Evolutionary conservation across 2,329 filamentous ascomycete species (phyloP).

Genomic region (Teratosphaeriaceae sp.): DNA sequence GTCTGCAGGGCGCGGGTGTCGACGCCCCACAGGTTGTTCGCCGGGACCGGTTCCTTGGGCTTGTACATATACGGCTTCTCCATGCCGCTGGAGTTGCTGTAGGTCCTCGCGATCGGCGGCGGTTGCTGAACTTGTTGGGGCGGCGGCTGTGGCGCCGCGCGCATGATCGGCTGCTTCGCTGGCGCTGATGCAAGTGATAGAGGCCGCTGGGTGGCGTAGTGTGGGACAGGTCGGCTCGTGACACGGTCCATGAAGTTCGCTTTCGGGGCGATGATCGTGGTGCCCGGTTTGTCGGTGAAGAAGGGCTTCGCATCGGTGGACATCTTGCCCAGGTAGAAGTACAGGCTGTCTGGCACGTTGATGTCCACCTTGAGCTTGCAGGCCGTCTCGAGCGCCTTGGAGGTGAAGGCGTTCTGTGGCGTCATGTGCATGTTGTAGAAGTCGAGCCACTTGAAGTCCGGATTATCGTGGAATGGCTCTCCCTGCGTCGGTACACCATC

Average conservation of each 20-base stretch:
- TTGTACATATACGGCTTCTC: constrained; percentile 34
- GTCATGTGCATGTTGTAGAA: constrained; percentile 55
- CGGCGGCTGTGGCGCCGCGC: constrained; percentile 11
- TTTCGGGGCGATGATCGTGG: constrained; percentile 57
- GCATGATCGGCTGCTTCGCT: constrained; percentile 14
- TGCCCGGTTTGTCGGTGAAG: constrained; percentile 72
- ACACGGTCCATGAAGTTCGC: constrained; percentile 69
- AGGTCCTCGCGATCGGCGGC: background rate
- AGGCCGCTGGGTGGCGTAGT: constrained; percentile 14
- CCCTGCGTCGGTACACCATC: constrained; percentile 44
- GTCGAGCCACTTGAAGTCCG: constrained; percentile 51
- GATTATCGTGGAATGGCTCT: constrained; percentile 41
- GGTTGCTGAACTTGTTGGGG: background rate
- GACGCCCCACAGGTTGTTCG: constrained; percentile 20
- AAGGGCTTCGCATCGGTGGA: constrained; percentile 89
- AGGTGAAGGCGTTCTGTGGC: constrained; percentile 39
- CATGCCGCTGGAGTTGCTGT: constrained; percentile 7
- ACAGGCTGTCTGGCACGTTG: constrained; percentile 65
- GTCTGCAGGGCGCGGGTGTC: constrained; percentile 26
- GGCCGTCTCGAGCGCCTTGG: constrained; percentile 23
- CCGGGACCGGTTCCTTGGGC: constrained; percentile 26
- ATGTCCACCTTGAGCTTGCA: constrained; percentile 66
- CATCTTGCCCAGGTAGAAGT: constrained; percentile 78
- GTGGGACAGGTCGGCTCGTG: constrained; percentile 29
- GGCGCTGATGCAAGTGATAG: constrained; percentile 10